These are phyloP conservation scores for Remersonia thermophila DNA, from an alignment of 2,329 filamentous ascomycete genomes.

Conservation along the genomic window DNA sequence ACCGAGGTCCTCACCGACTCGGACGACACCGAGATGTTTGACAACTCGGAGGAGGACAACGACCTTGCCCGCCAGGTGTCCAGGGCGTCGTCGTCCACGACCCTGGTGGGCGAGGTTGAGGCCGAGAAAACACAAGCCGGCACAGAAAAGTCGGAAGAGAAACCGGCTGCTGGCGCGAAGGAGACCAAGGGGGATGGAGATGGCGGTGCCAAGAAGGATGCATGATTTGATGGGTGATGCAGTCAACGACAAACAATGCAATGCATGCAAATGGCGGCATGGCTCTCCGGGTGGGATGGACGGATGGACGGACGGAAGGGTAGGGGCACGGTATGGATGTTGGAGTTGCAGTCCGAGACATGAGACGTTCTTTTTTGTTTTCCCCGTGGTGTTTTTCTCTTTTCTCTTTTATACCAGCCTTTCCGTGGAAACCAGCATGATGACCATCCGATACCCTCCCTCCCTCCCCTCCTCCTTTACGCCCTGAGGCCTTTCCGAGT, in stretches of 20 bases:
- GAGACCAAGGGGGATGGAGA: not conserved
- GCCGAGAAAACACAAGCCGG: not conserved
- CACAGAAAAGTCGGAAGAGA: constrained; percentile 1
- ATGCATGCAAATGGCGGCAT: constrained; percentile 2
- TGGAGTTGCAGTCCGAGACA: constrained; percentile 2
- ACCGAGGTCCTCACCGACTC: constrained; percentile 84
- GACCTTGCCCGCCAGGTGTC: constrained; percentile 75
- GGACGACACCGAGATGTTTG: constrained; percentile 88
- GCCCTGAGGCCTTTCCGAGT: too few species aligned
- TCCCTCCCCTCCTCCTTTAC: not conserved
- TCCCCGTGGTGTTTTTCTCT: not conserved
- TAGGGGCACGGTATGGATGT: too few species aligned
- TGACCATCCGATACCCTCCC: constrained; percentile 5
- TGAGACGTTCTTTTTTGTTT: constrained; percentile 5
- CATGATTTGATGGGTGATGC: not conserved
- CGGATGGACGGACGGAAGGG: not conserved
- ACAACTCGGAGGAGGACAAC: constrained; percentile 72
- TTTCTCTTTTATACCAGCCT: not conserved
- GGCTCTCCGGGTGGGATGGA: not conserved
- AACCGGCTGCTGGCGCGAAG: not conserved
- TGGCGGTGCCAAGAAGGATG: constrained; percentile 1
- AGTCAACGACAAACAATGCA: not conserved
- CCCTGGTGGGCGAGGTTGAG: not conserved
- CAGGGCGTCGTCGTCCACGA: constrained; percentile 36
- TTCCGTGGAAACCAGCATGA: constrained; percentile 4